Evolutionary conservation across 1,139 yeast genomes (phyloP).

Genomic region (Lipomyces yarrowii): DNA sequence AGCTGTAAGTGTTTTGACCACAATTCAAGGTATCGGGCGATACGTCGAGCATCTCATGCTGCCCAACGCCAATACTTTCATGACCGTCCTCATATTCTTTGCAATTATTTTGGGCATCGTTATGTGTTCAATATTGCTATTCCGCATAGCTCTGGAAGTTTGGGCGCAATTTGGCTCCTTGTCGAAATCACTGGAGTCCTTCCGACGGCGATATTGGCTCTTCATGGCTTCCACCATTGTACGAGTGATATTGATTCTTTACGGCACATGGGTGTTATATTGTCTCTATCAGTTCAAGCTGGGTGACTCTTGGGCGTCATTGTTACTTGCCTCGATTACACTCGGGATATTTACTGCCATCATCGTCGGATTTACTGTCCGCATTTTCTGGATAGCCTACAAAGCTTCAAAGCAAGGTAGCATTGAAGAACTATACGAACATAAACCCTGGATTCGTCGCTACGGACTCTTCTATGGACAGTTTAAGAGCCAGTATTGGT

Average conservation of each 20-base stretch:
- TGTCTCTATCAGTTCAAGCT: conserved; percentile 41
- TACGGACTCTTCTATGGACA: conserved; percentile 44
- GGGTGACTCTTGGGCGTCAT: conserved; percentile 42
- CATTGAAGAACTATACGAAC: conserved; percentile 36
- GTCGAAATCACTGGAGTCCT: conserved; percentile 34
- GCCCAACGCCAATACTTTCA: conserved; percentile 42
- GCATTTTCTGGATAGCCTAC: conserved; percentile 38
- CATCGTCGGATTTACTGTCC: conserved; percentile 35
- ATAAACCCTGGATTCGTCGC: conserved; percentile 41
- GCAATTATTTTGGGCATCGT: conserved; percentile 38
- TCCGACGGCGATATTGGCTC: conserved; percentile 36
- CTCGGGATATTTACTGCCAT: conserved; percentile 39
- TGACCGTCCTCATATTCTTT: conserved; percentile 43
- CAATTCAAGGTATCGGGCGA: conserved; percentile 39
- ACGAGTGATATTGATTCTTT: conserved; percentile 39
- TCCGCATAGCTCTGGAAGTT: conserved; percentile 38
- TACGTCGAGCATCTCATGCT: conserved; percentile 39
- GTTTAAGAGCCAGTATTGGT: conserved; percentile 41
- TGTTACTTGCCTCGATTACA: conserved; percentile 40
- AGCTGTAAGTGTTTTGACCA: conserved; percentile 30
- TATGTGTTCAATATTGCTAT: conserved; percentile 33
- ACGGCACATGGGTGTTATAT: conserved; percentile 42
- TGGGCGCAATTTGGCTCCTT: conserved; percentile 26
- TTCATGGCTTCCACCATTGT: conserved; percentile 37
- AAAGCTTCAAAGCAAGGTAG: conserved; percentile 37